Conservation (phyloP, 2,329 filamentous ascomycete genomes). For the Zasmidium citrigriseum region DNA sequence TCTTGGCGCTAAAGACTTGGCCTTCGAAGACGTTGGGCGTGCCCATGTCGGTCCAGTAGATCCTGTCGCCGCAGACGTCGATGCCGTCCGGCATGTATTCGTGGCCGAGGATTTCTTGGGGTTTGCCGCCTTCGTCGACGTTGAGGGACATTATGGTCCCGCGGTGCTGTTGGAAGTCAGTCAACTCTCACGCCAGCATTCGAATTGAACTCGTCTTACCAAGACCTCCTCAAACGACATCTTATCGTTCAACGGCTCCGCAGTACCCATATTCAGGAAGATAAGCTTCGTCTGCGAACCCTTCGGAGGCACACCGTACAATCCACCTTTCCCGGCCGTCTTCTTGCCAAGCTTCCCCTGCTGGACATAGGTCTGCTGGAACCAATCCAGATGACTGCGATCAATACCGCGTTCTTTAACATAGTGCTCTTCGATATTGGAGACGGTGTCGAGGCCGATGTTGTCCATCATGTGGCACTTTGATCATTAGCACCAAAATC, state of each 20-base stretch:
- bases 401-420: constrained; percentile 50
- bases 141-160: constrained; percentile 23
- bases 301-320: constrained; percentile 1
- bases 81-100: constrained; percentile 35
- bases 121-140: constrained; percentile 11
- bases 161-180: background rate
- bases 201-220: too few species aligned
- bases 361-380: constrained; percentile 48
- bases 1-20: constrained; percentile 28
- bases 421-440: constrained; percentile 57
- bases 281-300: constrained; percentile 18
- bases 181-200: too few species aligned
- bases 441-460: constrained; percentile 56
- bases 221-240: constrained; percentile 10
- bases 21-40: constrained; percentile 14
- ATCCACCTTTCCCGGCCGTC: constrained; percentile 14
- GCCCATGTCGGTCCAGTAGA: constrained; percentile 38
- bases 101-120: background rate
- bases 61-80: constrained; percentile 25
- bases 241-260: constrained; percentile 15
- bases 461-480: constrained; percentile 50
- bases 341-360: constrained; percentile 49
- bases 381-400: constrained; percentile 43
- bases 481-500: too few species aligned
- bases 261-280: constrained; percentile 20